Evolutionary conservation across 805 yeast genomes (phyloP), one percentile per base, ranked within the genome.

Genomic region (Kodamaea laetipori): DNA sequence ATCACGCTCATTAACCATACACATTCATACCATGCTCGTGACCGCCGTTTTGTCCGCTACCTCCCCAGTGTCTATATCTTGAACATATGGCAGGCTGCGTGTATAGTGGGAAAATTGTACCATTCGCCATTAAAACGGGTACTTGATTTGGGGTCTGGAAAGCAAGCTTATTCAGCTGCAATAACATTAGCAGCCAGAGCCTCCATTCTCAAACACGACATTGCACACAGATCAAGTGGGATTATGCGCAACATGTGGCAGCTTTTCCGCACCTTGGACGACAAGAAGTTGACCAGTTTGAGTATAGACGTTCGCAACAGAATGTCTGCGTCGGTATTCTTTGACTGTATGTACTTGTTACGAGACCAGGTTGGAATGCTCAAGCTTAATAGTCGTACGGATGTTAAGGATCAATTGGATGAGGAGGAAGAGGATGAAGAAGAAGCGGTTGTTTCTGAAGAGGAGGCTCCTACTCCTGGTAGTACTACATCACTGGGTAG

Each of bases 191-290:
- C 94, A 1, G 77, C 81, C 45, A 81, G 81, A 47, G 95, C 96
- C 0, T 88, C 97, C 0, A 84, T 92, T 21, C 71, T 88, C 54
- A 89, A 89, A 55, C 94, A 90, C 64, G 99, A 92, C 58, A 82
- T 94, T 74, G 88, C 97, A 0, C 88, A 87, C 60, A 77, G 98
- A 51, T 86, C 96, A 0, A 82, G 95, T 36, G 97, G 96, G 6
- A 89, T 94, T 46, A 88, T 94, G 94, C 78, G 86, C 56, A 90
- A 90, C 57, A 83, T 90, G 71, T 92, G 99, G 99, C 87, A 85
- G 47, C 72, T 90, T 46, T 86, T 86, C 63, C 78, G 84, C 39
- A 75, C 84, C 4, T 67, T 90, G 52, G 78, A 81, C 50, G 82
- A 78, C 32, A 79, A 77, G 48, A 62, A 63, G n/a, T 52, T 59